These are phyloP conservation scores for Ceratocystis lukuohia DNA, from an alignment of 2,329 filamentous ascomycete genomes.

Conservation along the genomic window DNA sequence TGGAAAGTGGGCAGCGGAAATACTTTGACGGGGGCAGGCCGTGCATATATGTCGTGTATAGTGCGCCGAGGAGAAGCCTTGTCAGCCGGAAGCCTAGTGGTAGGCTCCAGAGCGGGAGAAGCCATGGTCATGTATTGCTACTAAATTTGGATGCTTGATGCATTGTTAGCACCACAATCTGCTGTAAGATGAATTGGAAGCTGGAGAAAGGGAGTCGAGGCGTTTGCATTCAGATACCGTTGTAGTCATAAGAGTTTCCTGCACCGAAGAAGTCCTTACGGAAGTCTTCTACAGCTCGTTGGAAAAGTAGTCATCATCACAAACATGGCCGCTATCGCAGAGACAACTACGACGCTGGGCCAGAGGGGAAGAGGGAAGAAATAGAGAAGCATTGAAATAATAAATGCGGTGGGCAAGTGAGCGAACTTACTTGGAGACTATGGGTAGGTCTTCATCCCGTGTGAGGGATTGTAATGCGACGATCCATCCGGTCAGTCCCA, in stretches of 20 bases:
- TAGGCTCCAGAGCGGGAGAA: not conserved
- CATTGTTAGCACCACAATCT: not conserved
- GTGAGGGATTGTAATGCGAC: conserved; percentile 14
- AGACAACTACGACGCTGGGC: not conserved
- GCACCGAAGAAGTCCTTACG: conserved; percentile 20
- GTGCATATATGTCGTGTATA: conserved; percentile 62
- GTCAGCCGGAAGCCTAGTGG: not conserved
- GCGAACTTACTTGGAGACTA: not conserved
- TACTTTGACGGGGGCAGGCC: conserved; percentile 65
- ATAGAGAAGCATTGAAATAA: conserved; percentile 11
- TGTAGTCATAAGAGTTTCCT: conserved; percentile 60
- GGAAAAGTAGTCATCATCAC: conserved; percentile 46
- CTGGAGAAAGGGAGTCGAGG: conserved; percentile 9
- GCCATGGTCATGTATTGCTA: conserved; percentile 10
- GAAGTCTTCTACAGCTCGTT: conserved; percentile 20
- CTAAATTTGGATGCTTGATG: conserved; percentile 9
- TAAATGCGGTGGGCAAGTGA: not conserved
- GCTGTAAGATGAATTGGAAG: not conserved
- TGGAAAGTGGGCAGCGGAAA: conserved; percentile 80
- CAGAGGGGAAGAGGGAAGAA: not conserved
- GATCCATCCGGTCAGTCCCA: conserved; percentile 16
- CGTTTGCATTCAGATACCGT: conserved; percentile 68
- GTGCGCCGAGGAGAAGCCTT: conserved; percentile 26
- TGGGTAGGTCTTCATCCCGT: conserved; percentile 14
- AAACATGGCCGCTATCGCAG: conserved; percentile 19